phyloP scores from a whole-genome alignment of 805 yeast genomes.

The Ogataea ramenticola region DNA sequence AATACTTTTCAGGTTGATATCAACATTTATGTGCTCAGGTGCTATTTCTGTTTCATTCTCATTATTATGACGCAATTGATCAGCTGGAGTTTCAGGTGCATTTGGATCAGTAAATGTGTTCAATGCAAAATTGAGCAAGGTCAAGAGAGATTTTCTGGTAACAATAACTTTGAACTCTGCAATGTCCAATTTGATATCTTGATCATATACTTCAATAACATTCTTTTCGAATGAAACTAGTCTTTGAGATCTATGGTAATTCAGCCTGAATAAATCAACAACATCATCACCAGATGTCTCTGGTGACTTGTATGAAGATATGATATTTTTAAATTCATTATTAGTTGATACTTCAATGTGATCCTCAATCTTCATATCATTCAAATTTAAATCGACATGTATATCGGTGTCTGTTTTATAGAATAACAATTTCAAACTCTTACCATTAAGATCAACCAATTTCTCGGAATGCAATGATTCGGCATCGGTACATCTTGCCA shows the following conservation, averaged over 20 bases:
- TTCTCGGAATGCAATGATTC: slow-evolving; percentile 54
- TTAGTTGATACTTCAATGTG: slow-evolving; percentile 57
- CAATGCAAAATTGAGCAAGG: slow-evolving; percentile 71
- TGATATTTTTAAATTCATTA: slow-evolving; percentile 56
- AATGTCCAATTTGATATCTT: slow-evolving; percentile 60
- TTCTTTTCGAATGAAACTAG: slow-evolving; percentile 45
- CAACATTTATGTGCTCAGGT: slow-evolving; percentile 69
- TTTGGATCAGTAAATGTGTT: slow-evolving; percentile 86
- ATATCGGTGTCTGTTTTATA: slow-evolving; percentile 53
- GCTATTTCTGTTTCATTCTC: slow-evolving; percentile 48
- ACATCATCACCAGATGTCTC: slow-evolving; percentile 28
- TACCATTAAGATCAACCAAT: slow-evolving; percentile 67
- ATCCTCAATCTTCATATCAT: slow-evolving; percentile 68
- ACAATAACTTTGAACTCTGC: slow-evolving; percentile 73
- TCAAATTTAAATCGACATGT: slow-evolving; percentile 57
- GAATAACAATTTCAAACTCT: slow-evolving; percentile 52
- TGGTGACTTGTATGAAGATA: slow-evolving; percentile 58
- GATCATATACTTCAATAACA: slow-evolving; percentile 68
- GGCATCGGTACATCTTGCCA: slow-evolving; percentile 62
- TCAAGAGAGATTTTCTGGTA: slow-evolving; percentile 70
- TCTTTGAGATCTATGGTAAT: slow-evolving; percentile 53
- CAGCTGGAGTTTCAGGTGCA: slow-evolving; percentile 62
- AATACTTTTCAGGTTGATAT: slow-evolving; percentile 64
- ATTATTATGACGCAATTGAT: slow-evolving; percentile 60
- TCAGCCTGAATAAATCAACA: slow-evolving; percentile 50